Evolutionary conservation across 768 basidiomycete genomes (phyloP), one percentile per base, ranked within the genome.

Genomic region (Gautieria morchelliformis): DNA sequence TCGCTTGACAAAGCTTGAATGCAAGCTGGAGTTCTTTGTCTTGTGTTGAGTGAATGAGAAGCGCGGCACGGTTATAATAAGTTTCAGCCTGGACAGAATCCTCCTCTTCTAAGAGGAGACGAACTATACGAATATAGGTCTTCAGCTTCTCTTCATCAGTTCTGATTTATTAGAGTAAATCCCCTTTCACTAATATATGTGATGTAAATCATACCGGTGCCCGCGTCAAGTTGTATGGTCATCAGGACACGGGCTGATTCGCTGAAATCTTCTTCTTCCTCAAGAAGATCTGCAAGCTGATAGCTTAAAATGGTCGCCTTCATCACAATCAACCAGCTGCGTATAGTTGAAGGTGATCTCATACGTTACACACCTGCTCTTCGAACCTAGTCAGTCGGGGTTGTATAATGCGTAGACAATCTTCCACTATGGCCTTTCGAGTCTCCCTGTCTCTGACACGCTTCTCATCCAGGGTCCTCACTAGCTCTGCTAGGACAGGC

Each of bases 71-170:
- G 66, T 94, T 95, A 70, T 95, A 95, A 71, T 93, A 98, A 2
- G 93, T 90, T 68, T 98, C 95, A n/a, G 96, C 96, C 70, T 93
- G 90, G 2, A 94, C 87, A 4, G 90, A 92, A 66, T 99, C 95
- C 68, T 95, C 93, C 56, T 96, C 93, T 74, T 99, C 95, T 35
- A 99, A 78, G 19, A 96, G 78, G 5, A 98, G 78, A 17, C 96
- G 85, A 53, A 98, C 90, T 62, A 98, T 95, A 58, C 94, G 87
- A 59, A 98, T 84, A 67, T 97, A 96, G 39, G 95, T 79, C 27
- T 81, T 80, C 39, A 99, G 80, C 69, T 93, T 96, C 53, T 95
- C 92, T 59, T 83, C 80, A 69, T 96, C 93, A 5, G 39, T 47
- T 49, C 19, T 45, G 49, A 33, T 27, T 27, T 27, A 27, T 24